Evolutionary conservation across 2,329 filamentous ascomycete species (phyloP), one percentile per base, ranked within the genome.

Genomic region (Alternaria gansuensis): DNA sequence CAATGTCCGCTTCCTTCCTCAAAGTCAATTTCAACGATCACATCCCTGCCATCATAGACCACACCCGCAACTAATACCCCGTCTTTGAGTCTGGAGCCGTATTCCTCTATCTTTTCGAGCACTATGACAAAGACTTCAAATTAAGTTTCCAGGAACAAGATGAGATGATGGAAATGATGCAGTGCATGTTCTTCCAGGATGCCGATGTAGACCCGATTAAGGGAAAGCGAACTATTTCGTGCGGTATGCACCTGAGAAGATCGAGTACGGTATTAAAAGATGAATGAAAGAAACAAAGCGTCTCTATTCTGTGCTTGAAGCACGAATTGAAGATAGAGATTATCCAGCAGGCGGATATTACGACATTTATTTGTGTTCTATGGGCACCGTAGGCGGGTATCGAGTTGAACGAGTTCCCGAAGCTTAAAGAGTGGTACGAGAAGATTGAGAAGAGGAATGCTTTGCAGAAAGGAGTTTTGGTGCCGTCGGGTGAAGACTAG

Each of bases 11-110:
- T 9, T 93, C 89, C 88, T 96, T 93, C 79, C 84, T 95, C 31
- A 86, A 87, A 50, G 93, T 95, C 79, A 96, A 96, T 78, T 92
- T 92, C 61, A 96, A 96, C 75, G 92, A 92, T 64, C 89, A 92
- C 68, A 95, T 96, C 67, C 92, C 92, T 4, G 92, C 92, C 60
- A 74, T 96, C 50, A 92, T 90, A 7, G 92, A 96, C 78, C 65
- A 70, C 44, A 90, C 82, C 2, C 90, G 90, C 66, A 82, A 88
- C 74, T 81, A 82, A 33, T 90, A 95, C 71, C 82, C 84, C 55
- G 76, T 96, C 21, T 96, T 94, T 70, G 92, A 96, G 79, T 90
- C 87, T 62, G 92, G 90, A 56, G 86, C 88, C 59, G 94, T 96
- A 71, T 80, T 95, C 76, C 86, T 92, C 75, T 96, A 96, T 75